A percentile compares a stretch with the other conserved stretches of the same genome.
Evolutionary conservation across 169 alveolate genomes (phyloP).

Genomic region (Plasmodium vivax): DNA sequence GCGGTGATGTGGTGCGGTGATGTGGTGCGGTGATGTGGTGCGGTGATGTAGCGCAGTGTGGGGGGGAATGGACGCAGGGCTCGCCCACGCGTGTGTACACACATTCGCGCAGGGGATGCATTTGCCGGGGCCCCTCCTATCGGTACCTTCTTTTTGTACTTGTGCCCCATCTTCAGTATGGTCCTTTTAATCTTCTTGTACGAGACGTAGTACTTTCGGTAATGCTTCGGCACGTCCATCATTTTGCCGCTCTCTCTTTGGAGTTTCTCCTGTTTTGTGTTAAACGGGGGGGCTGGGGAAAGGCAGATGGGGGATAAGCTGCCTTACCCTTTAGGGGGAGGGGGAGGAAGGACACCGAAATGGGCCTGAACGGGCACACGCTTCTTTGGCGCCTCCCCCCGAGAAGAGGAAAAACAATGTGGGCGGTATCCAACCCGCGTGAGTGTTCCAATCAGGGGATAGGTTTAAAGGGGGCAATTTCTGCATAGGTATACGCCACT

Average conservation of each 20-base stretch:
- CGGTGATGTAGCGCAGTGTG: not conserved
- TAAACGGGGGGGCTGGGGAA: not conserved
- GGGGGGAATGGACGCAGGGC: not conserved
- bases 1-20: too few relatives aligned
- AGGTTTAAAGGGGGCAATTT: not conserved
- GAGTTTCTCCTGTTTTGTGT: not conserved
- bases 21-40: not conserved
- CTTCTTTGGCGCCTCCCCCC: not conserved
- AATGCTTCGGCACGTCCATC: conserved; percentile 63
- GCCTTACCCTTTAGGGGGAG: not conserved
- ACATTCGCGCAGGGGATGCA: not conserved
- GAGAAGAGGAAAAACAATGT: not conserved
- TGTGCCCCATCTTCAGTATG: conserved; percentile 35
- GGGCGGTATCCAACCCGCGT: not conserved
- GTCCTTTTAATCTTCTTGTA: conserved; percentile 48
- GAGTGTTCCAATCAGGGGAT: not conserved
- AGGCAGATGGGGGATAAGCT: not conserved
- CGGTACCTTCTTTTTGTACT: conserved; percentile 62
- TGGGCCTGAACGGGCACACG: not conserved
- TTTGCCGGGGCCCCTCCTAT: not conserved
- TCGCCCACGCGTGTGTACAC: not conserved
- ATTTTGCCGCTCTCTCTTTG: conserved; percentile 1
- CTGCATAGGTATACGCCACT: not conserved
- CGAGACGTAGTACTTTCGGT: conserved; percentile 47
- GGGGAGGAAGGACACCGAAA: not conserved